Evolutionary conservation across 179 eudicot species (phyloP), one percentile per base, ranked within the genome.

Genomic region (Spinacia oleracea): DNA sequence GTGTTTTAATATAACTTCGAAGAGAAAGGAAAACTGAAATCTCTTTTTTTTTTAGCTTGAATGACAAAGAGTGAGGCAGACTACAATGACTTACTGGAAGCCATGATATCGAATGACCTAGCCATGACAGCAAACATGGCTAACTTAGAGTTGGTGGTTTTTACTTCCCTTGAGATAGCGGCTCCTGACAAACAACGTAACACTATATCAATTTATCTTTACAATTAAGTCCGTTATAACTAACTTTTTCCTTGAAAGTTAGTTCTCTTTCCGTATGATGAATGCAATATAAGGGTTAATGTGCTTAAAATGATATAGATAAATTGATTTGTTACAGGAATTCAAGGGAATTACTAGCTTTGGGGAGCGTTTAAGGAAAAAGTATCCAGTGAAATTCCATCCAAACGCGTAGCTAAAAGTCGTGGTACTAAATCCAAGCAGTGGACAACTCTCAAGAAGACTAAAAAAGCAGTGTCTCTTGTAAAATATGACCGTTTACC

Each of bases 21-120:
- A 32, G 16, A 53, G 20, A 48, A 48, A 16, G 31, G 16, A 51
- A 15, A 38, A 10, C 5, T 18, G 48, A 70, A 23, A 58, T 70
- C 21, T 10, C 68, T 59, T 50, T 72, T 63, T 53, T 65, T 25
- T 48, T 50, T 14, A 11, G 35, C 23, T 71, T 12, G 23, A 50
- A 42, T 73, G 67, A 73, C 64, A 79, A n/a, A 73, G 42, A 65
- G 58, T 79, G 77, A 50, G 56, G 65, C 23, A 38, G 77, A 63
- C 25, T 79, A 79, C 38, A 62, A 73, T 32, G 21, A 51, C 32
- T 56, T 79, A 25, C 73, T 79, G 62, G 82, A 79, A 53, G 58
- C 48, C 53, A 73, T 79, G 82, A 73, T 73, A 50, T 25, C 73
- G 25, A 64, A 72, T 64, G 81, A 79, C 72, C 66, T 79, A 73